Evolutionary conservation across 2,329 filamentous ascomycete genomes (phyloP), one percentile per base, ranked within the genome.

Genomic region (Cladosporium sp.): DNA sequence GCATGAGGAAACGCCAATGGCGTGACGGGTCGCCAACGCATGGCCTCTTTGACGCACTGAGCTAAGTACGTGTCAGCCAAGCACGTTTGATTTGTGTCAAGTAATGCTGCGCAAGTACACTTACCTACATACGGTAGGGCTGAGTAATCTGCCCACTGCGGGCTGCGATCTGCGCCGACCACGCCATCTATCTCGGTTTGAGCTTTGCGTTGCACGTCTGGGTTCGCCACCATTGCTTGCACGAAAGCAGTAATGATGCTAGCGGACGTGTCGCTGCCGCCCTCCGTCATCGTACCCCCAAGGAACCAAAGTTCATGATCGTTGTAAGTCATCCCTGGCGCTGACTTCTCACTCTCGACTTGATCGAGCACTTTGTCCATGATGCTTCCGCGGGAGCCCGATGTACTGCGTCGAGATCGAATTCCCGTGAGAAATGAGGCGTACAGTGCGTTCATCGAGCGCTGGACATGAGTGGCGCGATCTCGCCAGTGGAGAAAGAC

Each of bases 391-490:
- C 68, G 63, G 7, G 59, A 63, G 2, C 64, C 67, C 5, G 61
- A 59, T 12, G 45, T 60, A 19, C 65, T 62, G 4, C 75, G 70
- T 5, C 77, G 69, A 11, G 66, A 54, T 12, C 70, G 62, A 4
- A 79, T 70, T 5, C 69, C 66, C 7, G 69, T 52, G 12, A 74
- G 67, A 55, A 74, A 70, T 40, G 74, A 70, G 19, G 63, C 65
- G 61, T 79, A 80, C 2, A 80, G 66, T 0, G 58, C 51, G 25
- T 75, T 73, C 75, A 80, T 80, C 43, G 72, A 69, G 11, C 73
- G 64, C 11, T 73, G 69, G 4, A 79, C 73, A 19, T 67, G 61
- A 12, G 66, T 66, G 0, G 75, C 71, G 4, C 76, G 70, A 14
- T 65, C 66, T 5, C 68, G 66, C 70, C 75, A 80, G 57, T 76